phyloP scores from a whole-genome alignment of 371 early-diverging fungal genomes.

The Rhizomucor miehei region DNA sequence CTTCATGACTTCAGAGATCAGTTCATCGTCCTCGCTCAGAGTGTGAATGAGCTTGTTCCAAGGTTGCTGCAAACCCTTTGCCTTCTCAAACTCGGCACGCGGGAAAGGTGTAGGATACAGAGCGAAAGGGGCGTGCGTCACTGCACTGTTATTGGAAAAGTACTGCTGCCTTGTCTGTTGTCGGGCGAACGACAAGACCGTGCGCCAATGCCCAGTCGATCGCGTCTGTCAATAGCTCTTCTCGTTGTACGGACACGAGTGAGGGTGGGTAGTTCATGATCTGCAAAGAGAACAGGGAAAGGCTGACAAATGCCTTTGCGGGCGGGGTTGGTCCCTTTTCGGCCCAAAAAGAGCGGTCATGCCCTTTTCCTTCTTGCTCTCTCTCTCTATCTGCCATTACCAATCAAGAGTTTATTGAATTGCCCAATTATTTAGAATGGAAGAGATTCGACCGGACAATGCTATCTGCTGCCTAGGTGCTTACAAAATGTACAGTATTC shows the following conservation, averaged over 20 bases:
- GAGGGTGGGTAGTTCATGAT: slow-evolving; percentile 27
- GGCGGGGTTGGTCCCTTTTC: neutral
- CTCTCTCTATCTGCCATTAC: neutral
- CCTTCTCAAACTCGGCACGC: slow-evolving; percentile 67
- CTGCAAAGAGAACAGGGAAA: neutral
- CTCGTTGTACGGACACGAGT: slow-evolving; percentile 10
- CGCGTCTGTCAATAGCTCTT: slow-evolving; percentile 46
- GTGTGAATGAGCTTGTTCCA: slow-evolving; percentile 82
- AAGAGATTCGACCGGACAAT: no score
- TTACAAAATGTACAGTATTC: no score
- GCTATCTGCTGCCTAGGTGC: no score
- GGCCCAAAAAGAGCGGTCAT: neutral
- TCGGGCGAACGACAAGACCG: slow-evolving; percentile 73
- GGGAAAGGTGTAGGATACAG: slow-evolving; percentile 91
- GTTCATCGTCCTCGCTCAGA: slow-evolving; percentile 73
- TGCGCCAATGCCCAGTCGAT: slow-evolving; percentile 81
- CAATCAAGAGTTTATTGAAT: no score
- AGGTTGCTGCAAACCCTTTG: slow-evolving; percentile 73
- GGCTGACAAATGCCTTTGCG: neutral
- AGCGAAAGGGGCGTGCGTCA: slow-evolving; percentile 84
- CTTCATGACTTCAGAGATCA: slow-evolving; percentile 72
- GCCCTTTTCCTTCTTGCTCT: neutral
- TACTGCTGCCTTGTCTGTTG: slow-evolving; percentile 31
- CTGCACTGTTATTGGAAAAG: slow-evolving; percentile 38
- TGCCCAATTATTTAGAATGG: no score